Evolutionary conservation across 108 stramenopile genomes (phyloP).

Genomic region (Skeletonema menzelii): DNA sequence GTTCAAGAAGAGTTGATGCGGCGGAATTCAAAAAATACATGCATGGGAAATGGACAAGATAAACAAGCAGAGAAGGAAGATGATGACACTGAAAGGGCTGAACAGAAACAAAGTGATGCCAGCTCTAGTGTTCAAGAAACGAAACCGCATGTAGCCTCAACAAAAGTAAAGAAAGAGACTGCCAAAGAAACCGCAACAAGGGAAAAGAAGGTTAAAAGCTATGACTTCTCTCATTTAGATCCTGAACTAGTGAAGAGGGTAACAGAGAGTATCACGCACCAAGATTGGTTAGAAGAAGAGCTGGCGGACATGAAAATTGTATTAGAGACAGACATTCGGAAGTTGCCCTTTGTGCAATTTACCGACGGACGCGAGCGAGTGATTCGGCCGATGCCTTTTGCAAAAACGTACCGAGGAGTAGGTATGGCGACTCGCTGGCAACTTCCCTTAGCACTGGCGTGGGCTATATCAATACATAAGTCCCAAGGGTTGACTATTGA

Average conservation of each 20-base stretch:
- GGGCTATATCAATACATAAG: constrained; percentile 73
- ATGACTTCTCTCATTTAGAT: constrained; percentile 17
- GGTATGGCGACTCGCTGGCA: constrained; percentile 29
- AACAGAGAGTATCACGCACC: background rate
- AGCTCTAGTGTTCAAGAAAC: background rate
- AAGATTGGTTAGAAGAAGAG: constrained; percentile 15
- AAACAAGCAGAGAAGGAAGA: background rate
- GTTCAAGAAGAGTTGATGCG: constrained; percentile 11
- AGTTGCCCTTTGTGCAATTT: constrained; percentile 38
- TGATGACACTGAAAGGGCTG: background rate
- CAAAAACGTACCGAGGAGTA: constrained; percentile 21
- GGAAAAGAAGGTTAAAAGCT: background rate
- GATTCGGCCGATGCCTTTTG: constrained; percentile 31
- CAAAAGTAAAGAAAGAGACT: background rate
- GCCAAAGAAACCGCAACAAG: background rate
- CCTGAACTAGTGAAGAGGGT: constrained; percentile 4
- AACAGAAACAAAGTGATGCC: background rate
- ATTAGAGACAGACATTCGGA: background rate
- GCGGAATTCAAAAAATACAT: background rate
- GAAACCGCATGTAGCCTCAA: background rate
- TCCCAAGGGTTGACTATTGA: constrained; percentile 86
- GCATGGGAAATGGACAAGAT: background rate
- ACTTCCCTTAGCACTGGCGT: constrained; percentile 49
- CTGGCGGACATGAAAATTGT: constrained; percentile 8
- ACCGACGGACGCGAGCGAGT: constrained; percentile 13